These are phyloP conservation scores for Globisporangium spinosum DNA, from an alignment of 352 stramenopile genomes.

Conservation along the genomic window DNA sequence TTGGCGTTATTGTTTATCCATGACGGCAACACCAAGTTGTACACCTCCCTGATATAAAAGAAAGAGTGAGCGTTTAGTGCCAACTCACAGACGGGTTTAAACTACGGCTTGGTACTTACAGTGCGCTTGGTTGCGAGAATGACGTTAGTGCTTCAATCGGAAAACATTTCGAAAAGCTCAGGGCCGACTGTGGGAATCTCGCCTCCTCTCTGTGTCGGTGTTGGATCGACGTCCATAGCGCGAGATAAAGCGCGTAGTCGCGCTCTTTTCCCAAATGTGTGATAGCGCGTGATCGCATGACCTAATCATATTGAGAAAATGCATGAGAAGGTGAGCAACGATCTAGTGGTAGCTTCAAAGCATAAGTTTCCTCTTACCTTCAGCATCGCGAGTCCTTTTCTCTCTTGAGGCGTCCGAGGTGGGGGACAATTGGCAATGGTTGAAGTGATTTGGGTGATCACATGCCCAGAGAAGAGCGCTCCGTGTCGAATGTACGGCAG, in stretches of 20 bases:
- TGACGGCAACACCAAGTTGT: constrained; percentile 31
- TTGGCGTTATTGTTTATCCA: constrained; percentile 39
- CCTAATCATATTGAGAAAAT: constrained; percentile 22
- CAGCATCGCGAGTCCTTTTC: constrained; percentile 56
- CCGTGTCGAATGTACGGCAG: constrained; percentile 74
- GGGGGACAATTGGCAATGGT: constrained; percentile 35
- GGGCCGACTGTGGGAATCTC: neutral
- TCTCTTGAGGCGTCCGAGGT: constrained; percentile 36
- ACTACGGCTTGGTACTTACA: constrained; percentile 5
- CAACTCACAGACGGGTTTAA: neutral
- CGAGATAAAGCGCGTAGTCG: constrained; percentile 62
- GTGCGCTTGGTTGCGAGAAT: constrained; percentile 3
- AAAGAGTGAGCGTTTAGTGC: neutral
- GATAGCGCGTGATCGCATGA: constrained; percentile 60
- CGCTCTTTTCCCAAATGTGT: constrained; percentile 60
- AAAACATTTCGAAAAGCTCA: constrained; percentile 13
- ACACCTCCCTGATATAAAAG: constrained; percentile 24
- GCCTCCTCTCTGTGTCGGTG: constrained; percentile 11
- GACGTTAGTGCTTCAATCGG: constrained; percentile 4
- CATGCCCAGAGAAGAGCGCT: constrained; percentile 49
- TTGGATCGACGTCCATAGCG: constrained; percentile 32
- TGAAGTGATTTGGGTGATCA: constrained; percentile 41
- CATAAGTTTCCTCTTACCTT: constrained; percentile 33
- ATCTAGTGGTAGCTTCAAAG: neutral
- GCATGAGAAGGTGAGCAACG: neutral